Evolutionary conservation across 441 rosid species (phyloP), one percentile per base, ranked within the genome.

Genomic region (Mallotus repandus): DNA sequence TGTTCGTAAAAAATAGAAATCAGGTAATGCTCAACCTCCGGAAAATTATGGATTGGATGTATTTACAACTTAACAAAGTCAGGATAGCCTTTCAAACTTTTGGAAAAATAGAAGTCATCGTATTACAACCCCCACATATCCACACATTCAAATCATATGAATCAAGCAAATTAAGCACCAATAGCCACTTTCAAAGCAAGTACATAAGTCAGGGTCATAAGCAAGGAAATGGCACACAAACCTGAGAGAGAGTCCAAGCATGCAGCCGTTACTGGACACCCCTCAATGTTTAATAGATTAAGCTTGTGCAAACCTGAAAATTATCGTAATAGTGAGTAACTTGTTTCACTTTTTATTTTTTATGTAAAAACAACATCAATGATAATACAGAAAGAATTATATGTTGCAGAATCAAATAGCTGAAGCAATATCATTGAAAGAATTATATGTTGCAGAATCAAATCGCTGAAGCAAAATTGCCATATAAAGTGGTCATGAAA

Each of bases 221-320:
- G 61, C n/a, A 49, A 19, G 11, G 4, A 15, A 71, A 62, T 61
- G 41, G 41, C 49, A n/a, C 50, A 52, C 52, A 66, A 63, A 88
- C 97, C 97, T 75, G 94, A 83, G 68, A 92, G 85, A 70, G 89
- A 77, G 56, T 86, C 89, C 83, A 91, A 78, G 80, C 93, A 89
- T 58, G 88, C 89, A 76, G 96, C 85, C 16, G 92, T 88, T 54
- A 91, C 89, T 35, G 83, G 88, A 69, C 96, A 91, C 18, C 97
- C 97, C 77, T 90, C 90, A 86, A 92, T 82, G 81, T 92, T 92
- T 74, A 92, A 77, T 48, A 87, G 72, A 61, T 78, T 80, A 78
- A 92, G 94, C 78, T 84, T 87, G 60, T 85, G 81, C 76, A 92
- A 79, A 72, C 89, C 97, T 92, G 86, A 62, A 63, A 72, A 71